Percentiles rank a stretch among this genome's conserved stretches.
Conservation (phyloP, 805 yeast species). For the Candida xiaguanensis region DNA sequence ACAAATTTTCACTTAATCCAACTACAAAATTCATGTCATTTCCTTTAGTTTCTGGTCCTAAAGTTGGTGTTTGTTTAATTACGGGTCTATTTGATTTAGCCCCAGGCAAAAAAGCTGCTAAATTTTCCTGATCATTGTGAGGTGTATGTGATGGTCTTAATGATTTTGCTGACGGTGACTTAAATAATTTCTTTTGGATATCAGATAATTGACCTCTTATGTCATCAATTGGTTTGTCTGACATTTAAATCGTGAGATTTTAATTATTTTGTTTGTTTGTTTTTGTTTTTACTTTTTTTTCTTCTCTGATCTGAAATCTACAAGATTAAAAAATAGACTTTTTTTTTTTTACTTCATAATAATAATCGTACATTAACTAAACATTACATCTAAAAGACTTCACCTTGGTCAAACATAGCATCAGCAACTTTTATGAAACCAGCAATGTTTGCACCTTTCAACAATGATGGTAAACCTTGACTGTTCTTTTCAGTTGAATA, state of each 20-base stretch:
- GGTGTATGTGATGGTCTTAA: not conserved
- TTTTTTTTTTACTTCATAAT: not conserved
- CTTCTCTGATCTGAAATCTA: not conserved
- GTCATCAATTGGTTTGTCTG: conserved; percentile 17
- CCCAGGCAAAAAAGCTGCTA: conserved; percentile 12
- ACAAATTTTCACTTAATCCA: conserved; percentile 67
- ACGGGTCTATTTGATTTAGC: not conserved
- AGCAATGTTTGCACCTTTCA: conserved; percentile 98
- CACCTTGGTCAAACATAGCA: conserved; percentile 98
- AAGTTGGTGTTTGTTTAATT: conserved; percentile 19
- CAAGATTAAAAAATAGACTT: too few species aligned
- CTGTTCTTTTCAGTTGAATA: conserved; percentile 72
- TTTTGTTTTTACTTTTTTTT: not conserved
- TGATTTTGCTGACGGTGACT: conserved; percentile 1
- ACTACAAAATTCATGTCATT: conserved; percentile 71
- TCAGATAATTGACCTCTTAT: conserved; percentile 38
- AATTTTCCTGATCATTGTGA: conserved; percentile 14
- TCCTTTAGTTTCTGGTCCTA: conserved; percentile 45
- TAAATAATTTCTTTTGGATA: conserved; percentile 32
- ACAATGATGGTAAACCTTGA: conserved; percentile 76
- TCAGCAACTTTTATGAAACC: conserved; percentile 98
- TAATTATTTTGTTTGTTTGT: conserved; percentile 1
- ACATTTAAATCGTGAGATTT: conserved; percentile 6
- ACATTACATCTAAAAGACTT: conserved; percentile 48
- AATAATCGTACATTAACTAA: conserved; percentile 2